A percentile compares a stretch with the other conserved stretches of the same genome.
Evolutionary conservation across 371 early-diverging fungal species (phyloP).

Genomic region (Saksenaea vasiformis): DNA sequence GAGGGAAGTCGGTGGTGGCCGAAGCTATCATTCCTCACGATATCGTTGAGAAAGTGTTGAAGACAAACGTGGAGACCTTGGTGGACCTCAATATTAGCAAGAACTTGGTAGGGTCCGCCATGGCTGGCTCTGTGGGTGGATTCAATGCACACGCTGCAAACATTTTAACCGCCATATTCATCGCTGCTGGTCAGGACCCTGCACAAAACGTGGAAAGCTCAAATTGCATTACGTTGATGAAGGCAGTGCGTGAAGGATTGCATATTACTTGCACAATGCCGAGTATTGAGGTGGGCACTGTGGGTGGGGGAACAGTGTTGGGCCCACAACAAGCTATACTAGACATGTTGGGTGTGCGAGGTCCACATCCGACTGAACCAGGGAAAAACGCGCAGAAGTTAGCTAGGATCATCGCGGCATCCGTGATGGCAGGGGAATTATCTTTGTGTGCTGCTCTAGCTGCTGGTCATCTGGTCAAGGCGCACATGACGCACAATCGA

Average conservation of each 20-base stretch:
- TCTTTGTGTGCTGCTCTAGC: slow-evolving; percentile 86
- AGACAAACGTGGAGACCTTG: slow-evolving; percentile 82
- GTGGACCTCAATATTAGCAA: slow-evolving; percentile 85
- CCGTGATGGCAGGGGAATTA: slow-evolving; percentile 98
- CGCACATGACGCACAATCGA: slow-evolving; percentile 83
- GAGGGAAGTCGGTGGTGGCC: slow-evolving; percentile 94
- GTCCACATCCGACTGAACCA: slow-evolving; percentile 81
- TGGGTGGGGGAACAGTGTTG: slow-evolving; percentile 94
- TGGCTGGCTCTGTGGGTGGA: slow-evolving; percentile 95
- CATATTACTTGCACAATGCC: slow-evolving; percentile 95
- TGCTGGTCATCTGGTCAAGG: slow-evolving; percentile 83
- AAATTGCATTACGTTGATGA: slow-evolving; percentile 96
- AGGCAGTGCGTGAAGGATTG: slow-evolving; percentile 78
- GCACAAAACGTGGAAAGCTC: slow-evolving; percentile 97
- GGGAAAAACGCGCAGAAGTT: slow-evolving; percentile 88
- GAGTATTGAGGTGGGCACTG: slow-evolving; percentile 93
- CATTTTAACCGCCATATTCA: slow-evolving; percentile 90
- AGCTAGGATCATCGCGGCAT: slow-evolving; percentile 88
- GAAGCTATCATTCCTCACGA: slow-evolving; percentile 84
- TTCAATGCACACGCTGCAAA: slow-evolving; percentile 98
- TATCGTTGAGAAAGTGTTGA: slow-evolving; percentile 82
- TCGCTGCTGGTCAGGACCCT: slow-evolving; percentile 97
- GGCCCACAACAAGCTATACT: slow-evolving; percentile 89
- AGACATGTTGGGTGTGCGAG: slow-evolving; percentile 88
- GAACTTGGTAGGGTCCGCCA: slow-evolving; percentile 93